Evolutionary conservation across 2,329 filamentous ascomycete species (phyloP).

Genomic region (Phaeosphaeria sp.): DNA sequence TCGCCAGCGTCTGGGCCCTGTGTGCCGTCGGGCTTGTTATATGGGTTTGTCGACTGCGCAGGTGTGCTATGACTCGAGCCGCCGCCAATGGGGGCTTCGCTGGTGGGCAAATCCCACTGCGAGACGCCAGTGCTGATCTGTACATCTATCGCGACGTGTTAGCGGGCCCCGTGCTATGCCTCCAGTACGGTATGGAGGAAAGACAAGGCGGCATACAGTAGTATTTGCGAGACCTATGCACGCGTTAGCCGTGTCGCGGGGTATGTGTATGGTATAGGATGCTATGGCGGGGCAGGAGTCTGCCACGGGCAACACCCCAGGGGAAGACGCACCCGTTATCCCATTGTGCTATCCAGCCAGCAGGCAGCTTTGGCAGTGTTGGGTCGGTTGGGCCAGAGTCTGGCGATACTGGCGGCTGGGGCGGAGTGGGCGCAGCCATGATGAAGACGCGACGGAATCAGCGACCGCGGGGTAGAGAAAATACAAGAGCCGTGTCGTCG

Average conservation of each 20-base stretch:
- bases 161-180: neutral
- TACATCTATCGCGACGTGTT: constrained; percentile 54
- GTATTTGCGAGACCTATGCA: constrained; percentile 46
- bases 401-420: constrained; percentile 44
- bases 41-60: constrained; percentile 64
- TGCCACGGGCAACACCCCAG: neutral
- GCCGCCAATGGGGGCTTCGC: constrained; percentile 67
- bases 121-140: constrained; percentile 74
- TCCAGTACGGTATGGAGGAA: neutral
- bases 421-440: constrained; percentile 47
- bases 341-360: constrained; percentile 51
- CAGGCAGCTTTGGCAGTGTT: constrained; percentile 45
- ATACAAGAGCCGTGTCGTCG: neutral
- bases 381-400: constrained; percentile 49
- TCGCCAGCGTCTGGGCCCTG: constrained; percentile 45
- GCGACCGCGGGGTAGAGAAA: constrained; percentile 6
- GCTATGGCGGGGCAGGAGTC: constrained; percentile 20
- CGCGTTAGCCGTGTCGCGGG: constrained; percentile 32
- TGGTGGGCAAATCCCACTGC: constrained; percentile 76
- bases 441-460: constrained; percentile 8
- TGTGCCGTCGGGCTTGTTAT: constrained; percentile 58
- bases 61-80: constrained; percentile 58
- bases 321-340: constrained; percentile 42
- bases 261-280: constrained; percentile 22
- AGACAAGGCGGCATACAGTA: constrained; percentile 39